These are phyloP conservation scores for Sicyos baderoa DNA, from an alignment of 306 rosid species.

Conservation along the genomic window DNA sequence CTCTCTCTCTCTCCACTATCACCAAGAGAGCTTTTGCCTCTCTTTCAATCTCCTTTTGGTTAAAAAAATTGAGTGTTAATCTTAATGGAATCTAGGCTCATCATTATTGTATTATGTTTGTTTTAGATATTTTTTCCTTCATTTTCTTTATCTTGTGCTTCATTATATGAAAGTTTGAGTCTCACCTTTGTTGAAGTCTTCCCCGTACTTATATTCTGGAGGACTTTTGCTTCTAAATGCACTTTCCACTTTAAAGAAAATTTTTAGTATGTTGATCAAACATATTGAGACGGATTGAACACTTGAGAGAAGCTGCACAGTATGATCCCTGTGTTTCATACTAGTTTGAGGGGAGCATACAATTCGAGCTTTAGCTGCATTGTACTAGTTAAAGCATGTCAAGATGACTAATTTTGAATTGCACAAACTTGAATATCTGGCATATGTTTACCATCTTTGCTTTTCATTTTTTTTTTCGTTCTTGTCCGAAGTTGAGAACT, in stretches of 20 bases:
- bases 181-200: too few relatives aligned
- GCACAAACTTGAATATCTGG: not conserved
- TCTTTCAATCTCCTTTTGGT: too few relatives aligned
- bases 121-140: too few relatives aligned
- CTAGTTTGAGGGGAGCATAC: not conserved
- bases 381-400: not conserved
- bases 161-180: too few relatives aligned
- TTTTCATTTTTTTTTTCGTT: not conserved
- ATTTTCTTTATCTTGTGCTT: too few relatives aligned
- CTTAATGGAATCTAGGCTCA: too few relatives aligned
- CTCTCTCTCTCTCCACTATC: too few relatives aligned
- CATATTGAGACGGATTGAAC: not conserved
- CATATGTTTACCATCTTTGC: not conserved
- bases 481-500: not conserved
- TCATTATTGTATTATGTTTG: too few relatives aligned
- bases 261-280: not conserved
- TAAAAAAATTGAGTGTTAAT: too few relatives aligned
- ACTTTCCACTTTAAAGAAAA: not conserved
- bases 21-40: too few relatives aligned
- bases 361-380: not conserved
- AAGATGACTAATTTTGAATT: not conserved
- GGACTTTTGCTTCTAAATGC: not conserved
- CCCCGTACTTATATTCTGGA: not conserved
- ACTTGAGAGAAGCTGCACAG: not conserved
- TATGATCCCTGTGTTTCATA: not conserved